These are phyloP conservation scores for Aspergillus nidulans DNA, from an alignment of 495 filamentous ascomycete genomes.

Conservation along the genomic window DNA sequence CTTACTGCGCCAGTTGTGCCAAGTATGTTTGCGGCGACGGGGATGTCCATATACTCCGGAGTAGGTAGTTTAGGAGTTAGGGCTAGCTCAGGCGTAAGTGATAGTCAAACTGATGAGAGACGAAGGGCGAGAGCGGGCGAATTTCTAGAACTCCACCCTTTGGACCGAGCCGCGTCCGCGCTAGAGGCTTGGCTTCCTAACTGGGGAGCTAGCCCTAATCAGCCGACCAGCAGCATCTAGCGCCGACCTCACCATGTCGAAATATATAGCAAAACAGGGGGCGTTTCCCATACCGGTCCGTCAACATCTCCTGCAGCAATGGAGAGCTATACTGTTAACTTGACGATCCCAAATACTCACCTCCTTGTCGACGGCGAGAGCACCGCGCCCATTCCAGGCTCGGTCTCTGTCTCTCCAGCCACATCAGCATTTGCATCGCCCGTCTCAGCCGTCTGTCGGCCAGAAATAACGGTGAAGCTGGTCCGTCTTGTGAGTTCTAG, in stretches of 20 bases:
- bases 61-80: too few species aligned
- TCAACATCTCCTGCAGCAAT: not conserved
- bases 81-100: too few species aligned
- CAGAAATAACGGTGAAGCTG: not conserved
- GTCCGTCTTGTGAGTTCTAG: not conserved
- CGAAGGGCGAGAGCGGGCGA: too few species aligned
- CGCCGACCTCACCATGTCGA: too few species aligned
- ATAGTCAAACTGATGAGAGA: too few species aligned
- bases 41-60: constrained; percentile 7
- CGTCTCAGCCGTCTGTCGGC: not conserved
- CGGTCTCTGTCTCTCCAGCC: not conserved
- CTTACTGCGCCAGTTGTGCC: not conserved
- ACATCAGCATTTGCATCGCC: not conserved
- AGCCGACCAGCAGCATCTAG: too few species aligned
- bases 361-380: not conserved
- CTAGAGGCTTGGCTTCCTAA: not conserved
- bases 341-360: not conserved
- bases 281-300: too few species aligned
- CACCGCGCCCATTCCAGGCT: not conserved
- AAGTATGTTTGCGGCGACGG: not conserved
- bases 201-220: not conserved
- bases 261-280: too few species aligned
- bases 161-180: too few species aligned
- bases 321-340: not conserved
- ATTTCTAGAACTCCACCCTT: too few species aligned